Percentiles rank a stretch among this genome's conserved stretches.
phyloP scores from a whole-genome alignment of 352 stramenopile genomes.

The Blastocystis sp. region DNA sequence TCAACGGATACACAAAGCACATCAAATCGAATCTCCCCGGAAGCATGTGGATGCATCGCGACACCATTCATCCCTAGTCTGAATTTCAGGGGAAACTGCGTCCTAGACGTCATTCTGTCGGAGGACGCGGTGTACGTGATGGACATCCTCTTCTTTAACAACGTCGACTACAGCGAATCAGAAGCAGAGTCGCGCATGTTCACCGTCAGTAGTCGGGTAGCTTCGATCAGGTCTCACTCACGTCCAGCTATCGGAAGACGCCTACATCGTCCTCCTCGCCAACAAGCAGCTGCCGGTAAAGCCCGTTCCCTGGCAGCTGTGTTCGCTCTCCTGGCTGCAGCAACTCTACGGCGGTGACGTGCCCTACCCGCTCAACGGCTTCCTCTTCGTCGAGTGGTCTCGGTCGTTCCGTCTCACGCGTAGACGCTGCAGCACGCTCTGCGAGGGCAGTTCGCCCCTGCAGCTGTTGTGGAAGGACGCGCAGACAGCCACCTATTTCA shows the following conservation, averaged over 20 bases:
- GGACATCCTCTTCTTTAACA: conserved; percentile 43
- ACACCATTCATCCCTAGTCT: not conserved
- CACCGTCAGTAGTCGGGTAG: not conserved
- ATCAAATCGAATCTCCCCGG: conserved; percentile 41
- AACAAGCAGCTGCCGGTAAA: not conserved
- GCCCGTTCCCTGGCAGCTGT: not conserved
- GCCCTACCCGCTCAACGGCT: not conserved
- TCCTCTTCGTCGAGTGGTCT: conserved; percentile 1
- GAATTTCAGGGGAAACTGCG: conserved; percentile 4
- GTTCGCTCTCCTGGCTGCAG: not conserved
- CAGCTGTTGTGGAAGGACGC: conserved; percentile 45
- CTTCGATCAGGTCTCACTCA: not conserved
- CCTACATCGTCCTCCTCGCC: not conserved
- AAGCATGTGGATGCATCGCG: not conserved
- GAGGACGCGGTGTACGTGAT: conserved; percentile 1
- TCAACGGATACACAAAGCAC: conserved; percentile 2
- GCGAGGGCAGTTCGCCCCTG: conserved; percentile 18
- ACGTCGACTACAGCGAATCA: conserved; percentile 12
- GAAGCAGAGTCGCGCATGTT: conserved; percentile 36
- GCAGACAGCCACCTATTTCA: not conserved
- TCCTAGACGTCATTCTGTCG: conserved; percentile 3
- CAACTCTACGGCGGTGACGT: not conserved
- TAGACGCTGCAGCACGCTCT: not conserved
- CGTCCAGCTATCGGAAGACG: conserved; percentile 11
- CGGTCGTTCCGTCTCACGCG: not conserved